Percentiles rank a stretch among this genome's conserved stretches.
Evolutionary conservation across 1,284 basidiomycete genomes (phyloP).

Genomic region (Marasmius sp.): DNA sequence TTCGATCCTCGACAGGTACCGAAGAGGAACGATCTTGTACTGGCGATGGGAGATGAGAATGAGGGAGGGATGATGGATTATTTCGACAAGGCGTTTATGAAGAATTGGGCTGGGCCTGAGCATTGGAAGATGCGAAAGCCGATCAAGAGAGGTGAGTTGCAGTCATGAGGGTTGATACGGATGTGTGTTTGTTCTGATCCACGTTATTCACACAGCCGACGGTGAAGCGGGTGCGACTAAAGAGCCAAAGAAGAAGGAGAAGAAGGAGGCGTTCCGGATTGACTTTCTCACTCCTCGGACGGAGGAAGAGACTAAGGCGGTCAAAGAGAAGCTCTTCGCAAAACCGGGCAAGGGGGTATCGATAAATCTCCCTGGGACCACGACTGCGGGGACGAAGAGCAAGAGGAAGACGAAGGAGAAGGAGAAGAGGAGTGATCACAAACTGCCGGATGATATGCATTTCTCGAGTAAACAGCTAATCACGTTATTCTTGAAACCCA

Average conservation of each 20-base stretch:
- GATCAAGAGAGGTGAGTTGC: too few relatives aligned
- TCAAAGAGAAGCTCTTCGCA: constrained; percentile 81
- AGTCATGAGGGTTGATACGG: too few relatives aligned
- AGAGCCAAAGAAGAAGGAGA: constrained; percentile 58
- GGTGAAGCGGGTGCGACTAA: constrained; percentile 47
- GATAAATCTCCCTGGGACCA: constrained; percentile 69
- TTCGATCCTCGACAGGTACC: too few relatives aligned
- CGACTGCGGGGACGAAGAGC: constrained; percentile 32
- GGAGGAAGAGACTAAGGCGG: constrained; percentile 67
- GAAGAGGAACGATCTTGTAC: too few relatives aligned
- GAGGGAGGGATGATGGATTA: too few relatives aligned
- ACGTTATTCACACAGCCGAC: too few relatives aligned
- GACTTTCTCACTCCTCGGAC: constrained; percentile 71
- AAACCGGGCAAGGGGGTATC: constrained; percentile 63
- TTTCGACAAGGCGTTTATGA: too few relatives aligned
- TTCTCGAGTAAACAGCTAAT: constrained; percentile 90
- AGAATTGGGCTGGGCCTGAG: too few relatives aligned
- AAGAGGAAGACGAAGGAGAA: constrained; percentile 56
- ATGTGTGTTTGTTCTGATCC: too few relatives aligned
- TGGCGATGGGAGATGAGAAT: too few relatives aligned
- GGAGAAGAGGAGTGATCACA: constrained; percentile 75
- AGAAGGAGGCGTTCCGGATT: constrained; percentile 88
- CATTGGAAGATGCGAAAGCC: too few relatives aligned
- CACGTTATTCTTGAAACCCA: constrained; percentile 93
- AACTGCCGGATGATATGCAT: constrained; percentile 96